Evolutionary conservation across 2,329 filamentous ascomycete species (phyloP), one percentile per base, ranked within the genome.

Genomic region (Aspergillus texensis): DNA sequence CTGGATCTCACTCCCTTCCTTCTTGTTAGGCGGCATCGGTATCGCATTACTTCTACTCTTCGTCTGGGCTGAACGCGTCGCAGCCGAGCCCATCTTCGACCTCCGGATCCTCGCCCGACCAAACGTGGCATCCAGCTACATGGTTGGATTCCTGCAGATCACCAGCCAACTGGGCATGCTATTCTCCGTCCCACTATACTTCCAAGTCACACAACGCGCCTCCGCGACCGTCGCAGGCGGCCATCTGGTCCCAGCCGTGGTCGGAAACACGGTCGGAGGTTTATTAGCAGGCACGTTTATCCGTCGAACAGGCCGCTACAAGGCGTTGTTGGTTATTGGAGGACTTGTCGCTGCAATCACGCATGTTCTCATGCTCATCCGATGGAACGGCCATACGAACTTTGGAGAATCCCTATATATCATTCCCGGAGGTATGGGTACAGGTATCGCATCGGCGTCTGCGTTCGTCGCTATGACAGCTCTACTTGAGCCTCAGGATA

Each of bases 121-220:
- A 4, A 77, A 77, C 19, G 73, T 77, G 11, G 58, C 70, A 0
- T 32, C 66, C 1, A 74, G 73, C 53, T 77, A 76, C 39, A 32
- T 73, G 0, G 84, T 88, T 43, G 79, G 82, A 26, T 77, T 79
- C 2, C 76, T 85, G 0, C 88, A 90, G 65, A 77, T 80, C 0
- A 81, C 82, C 1, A 85, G 87, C 0, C 90, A 92, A 69, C 74
- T 87, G 10, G 84, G 82, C 76, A 80, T 88, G 71, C 88, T 91
- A 85, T 89, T 88, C 60, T 83, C 84, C 0, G 84, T 91, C 0
- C 90, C 90, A 0, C 75, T 92, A 0, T 92, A 92, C 75, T 92
- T 92, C 66, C 87, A 90, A 62, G 84, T 89, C 1, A 89, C 88
- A 0, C 78, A 84, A 6, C 78, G 81, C 0, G 83, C 83, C 3